Conservation (phyloP, 306 rosid species). For the Pyrus communis region DNA sequence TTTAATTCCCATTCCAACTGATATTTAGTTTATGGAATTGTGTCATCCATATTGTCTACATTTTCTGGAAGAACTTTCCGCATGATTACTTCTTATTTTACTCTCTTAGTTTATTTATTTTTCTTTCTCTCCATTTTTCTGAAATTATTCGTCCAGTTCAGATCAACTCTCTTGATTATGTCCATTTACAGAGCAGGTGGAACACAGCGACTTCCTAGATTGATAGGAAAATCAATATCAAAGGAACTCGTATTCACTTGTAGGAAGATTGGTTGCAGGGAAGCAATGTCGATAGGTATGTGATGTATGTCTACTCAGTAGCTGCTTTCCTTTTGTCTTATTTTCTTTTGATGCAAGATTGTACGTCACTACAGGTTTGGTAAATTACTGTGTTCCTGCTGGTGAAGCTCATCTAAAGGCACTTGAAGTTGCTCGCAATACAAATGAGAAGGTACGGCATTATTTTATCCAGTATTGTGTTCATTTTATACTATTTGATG, state of each 20-base stretch:
- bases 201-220: constrained; percentile 81
- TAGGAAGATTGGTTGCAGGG: constrained; percentile 55
- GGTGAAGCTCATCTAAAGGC: constrained; percentile 79
- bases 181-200: constrained; percentile 83
- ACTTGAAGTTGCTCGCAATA: constrained; percentile 63
- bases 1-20: background rate
- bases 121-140: background rate
- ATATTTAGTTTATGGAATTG: background rate
- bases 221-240: constrained; percentile 73
- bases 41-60: background rate
- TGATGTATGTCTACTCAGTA: background rate
- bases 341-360: background rate
- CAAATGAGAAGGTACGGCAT: constrained; percentile 62
- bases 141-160: background rate
- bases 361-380: constrained; percentile 52
- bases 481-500: background rate
- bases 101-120: background rate
- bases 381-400: constrained; percentile 70
- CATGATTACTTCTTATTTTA: background rate
- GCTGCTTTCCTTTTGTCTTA: background rate
- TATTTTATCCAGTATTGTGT: background rate
- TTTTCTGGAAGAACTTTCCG: background rate
- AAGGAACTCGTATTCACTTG: constrained; percentile 84
- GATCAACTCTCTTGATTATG: constrained; percentile 14
- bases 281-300: constrained; percentile 77